Conservation (phyloP, 2,329 filamentous ascomycete genomes). For the Aureobasidium sp. region DNA sequence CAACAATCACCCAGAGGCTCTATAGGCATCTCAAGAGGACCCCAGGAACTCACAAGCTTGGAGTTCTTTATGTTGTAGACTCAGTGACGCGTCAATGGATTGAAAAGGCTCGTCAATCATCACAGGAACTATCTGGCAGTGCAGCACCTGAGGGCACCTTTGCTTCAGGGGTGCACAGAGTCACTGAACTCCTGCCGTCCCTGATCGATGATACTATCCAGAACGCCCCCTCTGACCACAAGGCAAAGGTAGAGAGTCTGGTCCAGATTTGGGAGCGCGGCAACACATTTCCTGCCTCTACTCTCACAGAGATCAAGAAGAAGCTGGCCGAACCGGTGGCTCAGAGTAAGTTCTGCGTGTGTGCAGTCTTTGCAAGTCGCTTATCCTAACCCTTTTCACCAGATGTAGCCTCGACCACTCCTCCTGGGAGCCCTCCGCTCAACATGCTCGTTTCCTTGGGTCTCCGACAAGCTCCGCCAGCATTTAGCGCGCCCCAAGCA, state of each 20-base stretch:
- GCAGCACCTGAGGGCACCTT: slow-evolving; percentile 83
- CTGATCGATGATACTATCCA: slow-evolving; percentile 94
- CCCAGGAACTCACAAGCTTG: slow-evolving; percentile 90
- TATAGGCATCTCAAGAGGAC: slow-evolving; percentile 96
- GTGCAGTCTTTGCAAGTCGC: neutral
- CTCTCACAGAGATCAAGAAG: slow-evolving; percentile 77
- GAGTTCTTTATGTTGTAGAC: slow-evolving; percentile 99
- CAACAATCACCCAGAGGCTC: slow-evolving; percentile 88
- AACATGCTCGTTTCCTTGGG: slow-evolving; percentile 20
- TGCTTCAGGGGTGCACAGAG: slow-evolving; percentile 89
- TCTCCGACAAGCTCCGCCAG: neutral
- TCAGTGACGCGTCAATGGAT: slow-evolving; percentile 98
- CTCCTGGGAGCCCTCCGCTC: slow-evolving; percentile 24
- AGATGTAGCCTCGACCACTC: slow-evolving; percentile 21
- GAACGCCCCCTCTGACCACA: slow-evolving; percentile 84
- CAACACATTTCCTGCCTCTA: slow-evolving; percentile 72
- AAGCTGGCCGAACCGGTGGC: slow-evolving; percentile 57
- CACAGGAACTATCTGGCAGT: slow-evolving; percentile 66
- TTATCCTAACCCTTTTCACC: neutral
- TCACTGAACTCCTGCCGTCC: slow-evolving; percentile 86
- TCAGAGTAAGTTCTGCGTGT: slow-evolving; percentile 9
- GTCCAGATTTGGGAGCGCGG: slow-evolving; percentile 98
- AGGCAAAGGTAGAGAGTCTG: slow-evolving; percentile 94
- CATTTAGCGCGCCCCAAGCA: slow-evolving; percentile 13
- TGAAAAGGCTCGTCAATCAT: slow-evolving; percentile 81